phyloP scores from a whole-genome alignment of 2,329 filamentous ascomycete genomes.

The Plectosphaerella plurivora region DNA sequence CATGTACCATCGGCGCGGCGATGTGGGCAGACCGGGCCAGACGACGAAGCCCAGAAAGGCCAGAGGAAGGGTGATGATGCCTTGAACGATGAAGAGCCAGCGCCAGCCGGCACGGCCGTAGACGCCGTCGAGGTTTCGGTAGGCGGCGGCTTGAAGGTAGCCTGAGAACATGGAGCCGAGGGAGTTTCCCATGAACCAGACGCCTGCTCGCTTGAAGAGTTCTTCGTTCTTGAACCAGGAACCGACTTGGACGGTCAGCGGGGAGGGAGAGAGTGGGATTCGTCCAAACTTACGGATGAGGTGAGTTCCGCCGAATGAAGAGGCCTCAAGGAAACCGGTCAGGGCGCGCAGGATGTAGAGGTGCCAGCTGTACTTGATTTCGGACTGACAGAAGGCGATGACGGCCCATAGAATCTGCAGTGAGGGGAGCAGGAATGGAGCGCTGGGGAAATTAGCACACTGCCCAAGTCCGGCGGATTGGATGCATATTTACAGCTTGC shows the following conservation, averaged over 20 bases:
- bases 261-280: no score
- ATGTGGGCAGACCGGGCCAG: constrained; percentile 1
- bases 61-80: constrained; percentile 7
- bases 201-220: constrained; percentile 39
- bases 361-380: constrained; percentile 18
- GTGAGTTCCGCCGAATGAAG: constrained; percentile 21
- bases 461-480: neutral
- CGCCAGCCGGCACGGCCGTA: constrained; percentile 8
- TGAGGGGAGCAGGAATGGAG: constrained; percentile 16
- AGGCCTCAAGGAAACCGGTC: constrained; percentile 16
- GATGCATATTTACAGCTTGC: constrained; percentile 13
- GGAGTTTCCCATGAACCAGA: constrained; percentile 38
- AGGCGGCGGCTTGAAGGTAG: constrained; percentile 9
- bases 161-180: constrained; percentile 7
- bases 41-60: constrained; percentile 6
- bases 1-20: neutral
- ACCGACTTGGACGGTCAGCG: neutral
- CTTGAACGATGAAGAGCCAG: constrained; percentile 11
- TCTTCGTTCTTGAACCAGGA: constrained; percentile 24
- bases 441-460: constrained; percentile 8
- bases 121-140: constrained; percentile 8
- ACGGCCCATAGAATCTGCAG: constrained; percentile 18
- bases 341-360: constrained; percentile 15
- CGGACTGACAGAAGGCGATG: constrained; percentile 19
- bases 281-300: constrained; percentile 16